Conservation (phyloP, 2,329 filamentous ascomycete species). For the Fusarium sp. region DNA sequence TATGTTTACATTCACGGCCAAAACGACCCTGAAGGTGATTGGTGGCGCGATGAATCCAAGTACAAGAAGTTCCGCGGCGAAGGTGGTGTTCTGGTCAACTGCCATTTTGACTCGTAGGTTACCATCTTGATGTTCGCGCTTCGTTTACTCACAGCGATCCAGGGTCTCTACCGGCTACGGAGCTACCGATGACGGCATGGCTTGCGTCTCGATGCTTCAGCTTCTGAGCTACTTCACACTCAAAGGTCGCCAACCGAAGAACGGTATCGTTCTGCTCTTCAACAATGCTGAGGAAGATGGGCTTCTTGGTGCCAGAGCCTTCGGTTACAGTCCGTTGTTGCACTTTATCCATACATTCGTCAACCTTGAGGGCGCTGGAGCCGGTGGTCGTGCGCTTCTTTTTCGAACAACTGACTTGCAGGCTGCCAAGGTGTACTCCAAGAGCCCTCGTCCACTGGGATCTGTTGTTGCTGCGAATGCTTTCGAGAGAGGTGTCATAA, state of each 20-base stretch:
- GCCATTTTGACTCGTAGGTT: constrained; percentile 86
- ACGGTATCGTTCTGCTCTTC: constrained; percentile 86
- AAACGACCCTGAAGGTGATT: constrained; percentile 79
- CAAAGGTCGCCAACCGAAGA: constrained; percentile 78
- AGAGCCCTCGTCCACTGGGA: constrained; percentile 83
- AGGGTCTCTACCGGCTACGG: constrained; percentile 93
- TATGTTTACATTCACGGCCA: constrained; percentile 91
- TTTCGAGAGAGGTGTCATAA: constrained; percentile 83
- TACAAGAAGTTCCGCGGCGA: constrained; percentile 67
- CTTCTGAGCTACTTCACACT: constrained; percentile 88
- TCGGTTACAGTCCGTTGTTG: constrained; percentile 85
- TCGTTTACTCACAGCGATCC: constrained; percentile 34
- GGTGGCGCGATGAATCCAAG: constrained; percentile 73
- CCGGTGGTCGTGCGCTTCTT: constrained; percentile 87
- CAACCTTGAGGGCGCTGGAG: constrained; percentile 95
- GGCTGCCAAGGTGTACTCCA: constrained; percentile 83
- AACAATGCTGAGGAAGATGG: constrained; percentile 98
- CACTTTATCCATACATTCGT: constrained; percentile 89
- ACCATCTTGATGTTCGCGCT: no score
- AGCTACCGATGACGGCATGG: constrained; percentile 94
- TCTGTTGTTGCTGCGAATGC: constrained; percentile 86
- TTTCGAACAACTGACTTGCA: constrained; percentile 92
- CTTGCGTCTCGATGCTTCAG: constrained; percentile 88
- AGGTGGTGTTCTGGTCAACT: constrained; percentile 91
- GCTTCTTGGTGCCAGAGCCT: constrained; percentile 87